These are phyloP conservation scores for Ulvella scutata DNA, from an alignment of 139 green algal species.

Conservation along the genomic window DNA sequence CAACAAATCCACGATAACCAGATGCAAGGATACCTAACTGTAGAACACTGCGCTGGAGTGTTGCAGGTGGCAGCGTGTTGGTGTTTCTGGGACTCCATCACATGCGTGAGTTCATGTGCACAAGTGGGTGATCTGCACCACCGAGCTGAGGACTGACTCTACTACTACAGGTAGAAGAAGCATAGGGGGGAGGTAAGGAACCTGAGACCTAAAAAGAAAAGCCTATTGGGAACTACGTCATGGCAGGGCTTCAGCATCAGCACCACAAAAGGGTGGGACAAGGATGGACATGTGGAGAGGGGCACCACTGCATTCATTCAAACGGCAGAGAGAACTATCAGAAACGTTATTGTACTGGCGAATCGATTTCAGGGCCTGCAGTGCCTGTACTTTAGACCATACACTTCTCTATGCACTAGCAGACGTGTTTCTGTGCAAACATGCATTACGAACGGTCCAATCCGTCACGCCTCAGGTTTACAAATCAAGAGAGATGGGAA, in stretches of 20 bases:
- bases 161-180: no score
- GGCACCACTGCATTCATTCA: neutral
- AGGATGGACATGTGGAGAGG: neutral
- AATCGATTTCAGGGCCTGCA: neutral
- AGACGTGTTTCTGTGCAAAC: neutral
- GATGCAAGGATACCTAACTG: no score
- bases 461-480: no score
- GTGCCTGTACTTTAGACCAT: neutral
- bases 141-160: neutral
- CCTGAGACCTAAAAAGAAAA: no score
- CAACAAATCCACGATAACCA: no score
- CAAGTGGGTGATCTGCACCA: no score
- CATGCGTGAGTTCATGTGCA: no score
- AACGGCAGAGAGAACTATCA: neutral
- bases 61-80: no score
- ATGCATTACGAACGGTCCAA: neutral
- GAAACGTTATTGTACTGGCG: no score
- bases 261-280: neutral
- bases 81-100: no score
- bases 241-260: neutral
- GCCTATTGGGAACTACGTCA: neutral
- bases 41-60: no score
- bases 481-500: neutral
- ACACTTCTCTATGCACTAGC: neutral
- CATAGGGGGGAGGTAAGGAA: no score